These are phyloP conservation scores for Daldinia eschscholtzii DNA, from an alignment of 2,329 filamentous ascomycete genomes.

Conservation along the genomic window DNA sequence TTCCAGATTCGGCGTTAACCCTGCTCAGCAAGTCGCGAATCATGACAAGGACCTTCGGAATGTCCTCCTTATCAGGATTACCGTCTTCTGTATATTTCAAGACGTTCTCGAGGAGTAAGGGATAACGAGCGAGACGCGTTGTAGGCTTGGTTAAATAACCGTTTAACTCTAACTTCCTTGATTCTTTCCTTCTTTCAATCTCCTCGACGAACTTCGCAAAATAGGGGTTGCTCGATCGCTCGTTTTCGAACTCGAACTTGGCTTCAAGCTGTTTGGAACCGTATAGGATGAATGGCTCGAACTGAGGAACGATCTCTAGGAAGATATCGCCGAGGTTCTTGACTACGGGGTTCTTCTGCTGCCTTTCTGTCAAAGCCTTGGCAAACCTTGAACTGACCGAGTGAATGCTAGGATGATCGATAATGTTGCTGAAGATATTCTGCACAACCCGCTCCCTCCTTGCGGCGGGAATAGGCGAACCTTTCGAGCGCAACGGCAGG, in stretches of 20 bases:
- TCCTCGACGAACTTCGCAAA: constrained; percentile 96
- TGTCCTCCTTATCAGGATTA: constrained; percentile 89
- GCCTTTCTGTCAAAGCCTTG: constrained; percentile 86
- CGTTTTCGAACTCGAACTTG: constrained; percentile 98
- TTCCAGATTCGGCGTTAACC: constrained; percentile 95
- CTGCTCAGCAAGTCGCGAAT: constrained; percentile 89
- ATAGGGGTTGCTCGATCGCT: constrained; percentile 84
- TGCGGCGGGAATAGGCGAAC: constrained; percentile 89
- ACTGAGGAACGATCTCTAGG: constrained; percentile 88
- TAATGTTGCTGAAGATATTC: constrained; percentile 94
- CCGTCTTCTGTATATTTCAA: constrained; percentile 91
- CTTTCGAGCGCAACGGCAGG: constrained; percentile 83
- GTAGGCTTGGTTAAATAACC: constrained; percentile 98
- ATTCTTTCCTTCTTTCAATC: constrained; percentile 95
- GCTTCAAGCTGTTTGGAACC: constrained; percentile 95
- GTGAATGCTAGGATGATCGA: constrained; percentile 85
- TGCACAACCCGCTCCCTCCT: constrained; percentile 91
- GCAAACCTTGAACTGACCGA: constrained; percentile 90
- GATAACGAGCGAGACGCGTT: constrained; percentile 93
- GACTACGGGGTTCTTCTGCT: constrained; percentile 91
- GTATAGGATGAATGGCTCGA: constrained; percentile 96
- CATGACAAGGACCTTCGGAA: constrained; percentile 87
- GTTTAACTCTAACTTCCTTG: constrained; percentile 94
- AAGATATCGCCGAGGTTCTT: constrained; percentile 94
- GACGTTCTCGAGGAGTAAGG: constrained; percentile 89